These are phyloP conservation scores for Themeda triandra DNA, from an alignment of 176 grass and related monocot genomes.

Conservation along the genomic window DNA sequence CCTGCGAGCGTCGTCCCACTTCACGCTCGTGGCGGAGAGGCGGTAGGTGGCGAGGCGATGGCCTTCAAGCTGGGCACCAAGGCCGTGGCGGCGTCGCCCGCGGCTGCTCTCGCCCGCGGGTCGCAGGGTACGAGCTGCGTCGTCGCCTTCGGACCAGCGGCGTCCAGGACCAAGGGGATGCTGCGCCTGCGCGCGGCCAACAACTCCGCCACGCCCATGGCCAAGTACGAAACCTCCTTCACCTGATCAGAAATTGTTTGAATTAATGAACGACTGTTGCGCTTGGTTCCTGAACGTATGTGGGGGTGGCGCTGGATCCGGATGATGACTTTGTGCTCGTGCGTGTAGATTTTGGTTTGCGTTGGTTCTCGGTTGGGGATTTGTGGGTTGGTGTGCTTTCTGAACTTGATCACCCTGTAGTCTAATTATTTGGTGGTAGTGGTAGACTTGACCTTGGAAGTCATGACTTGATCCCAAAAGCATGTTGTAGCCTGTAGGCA, in stretches of 20 bases:
- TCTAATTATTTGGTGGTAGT: no score
- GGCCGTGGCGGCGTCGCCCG: neutral
- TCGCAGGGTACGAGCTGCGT: neutral
- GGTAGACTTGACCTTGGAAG: no score
- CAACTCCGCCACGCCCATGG: slow-evolving; percentile 29
- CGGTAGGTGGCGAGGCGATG: slow-evolving; percentile 23
- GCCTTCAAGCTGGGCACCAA: slow-evolving; percentile 19
- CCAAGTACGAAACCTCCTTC: slow-evolving; percentile 27
- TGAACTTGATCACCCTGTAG: no score
- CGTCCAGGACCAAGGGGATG: neutral
- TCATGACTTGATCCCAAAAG: no score
- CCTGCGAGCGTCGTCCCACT: neutral
- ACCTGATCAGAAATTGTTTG: neutral
- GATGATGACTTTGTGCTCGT: no score
- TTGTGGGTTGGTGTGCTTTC: no score
- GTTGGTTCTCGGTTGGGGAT: no score
- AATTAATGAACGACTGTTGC: neutral
- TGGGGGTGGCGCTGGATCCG: no score
- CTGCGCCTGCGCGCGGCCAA: neutral
- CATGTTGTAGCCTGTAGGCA: no score
- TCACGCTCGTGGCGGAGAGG: neutral
- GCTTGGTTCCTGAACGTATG: neutral
- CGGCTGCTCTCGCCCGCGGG: neutral
- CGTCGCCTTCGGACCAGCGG: slow-evolving; percentile 5
- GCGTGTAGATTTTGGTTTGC: no score